Evolutionary conservation across 2,329 filamentous ascomycete genomes (phyloP).

Genomic region (Fusarium sp.): DNA sequence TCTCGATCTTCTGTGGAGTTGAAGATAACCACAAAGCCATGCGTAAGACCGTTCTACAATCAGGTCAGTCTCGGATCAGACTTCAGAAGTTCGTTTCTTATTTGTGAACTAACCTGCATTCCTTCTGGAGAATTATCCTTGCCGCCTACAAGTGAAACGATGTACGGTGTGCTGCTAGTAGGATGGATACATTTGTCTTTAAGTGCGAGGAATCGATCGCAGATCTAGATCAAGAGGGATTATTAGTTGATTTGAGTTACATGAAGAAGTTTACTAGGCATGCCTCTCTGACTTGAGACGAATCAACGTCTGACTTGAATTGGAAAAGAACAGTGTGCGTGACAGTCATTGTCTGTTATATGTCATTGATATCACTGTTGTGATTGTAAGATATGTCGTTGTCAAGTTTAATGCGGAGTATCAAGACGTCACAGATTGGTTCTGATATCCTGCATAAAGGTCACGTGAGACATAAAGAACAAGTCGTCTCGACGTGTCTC

Average conservation of each 20-base stretch:
- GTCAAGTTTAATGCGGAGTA: slow-evolving; percentile 1
- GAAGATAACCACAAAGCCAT: slow-evolving; percentile 78
- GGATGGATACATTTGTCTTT: slow-evolving; percentile 21
- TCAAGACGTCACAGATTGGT: neutral
- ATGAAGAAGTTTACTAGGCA: fast-evolving
- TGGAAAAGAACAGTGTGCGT: slow-evolving; percentile 23
- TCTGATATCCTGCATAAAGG: neutral
- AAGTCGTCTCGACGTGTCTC: neutral
- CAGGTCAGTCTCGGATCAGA: neutral
- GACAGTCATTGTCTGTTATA: neutral
- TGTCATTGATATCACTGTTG: neutral
- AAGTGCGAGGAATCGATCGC: slow-evolving; percentile 5
- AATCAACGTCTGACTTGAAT: slow-evolving; percentile 3
- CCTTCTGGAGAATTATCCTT: slow-evolving; percentile 27
- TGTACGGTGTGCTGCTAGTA: slow-evolving; percentile 9
- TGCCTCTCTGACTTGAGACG: neutral
- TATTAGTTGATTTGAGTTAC: neutral
- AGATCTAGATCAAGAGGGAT: neutral
- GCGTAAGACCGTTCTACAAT: slow-evolving; percentile 70
- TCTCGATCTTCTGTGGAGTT: slow-evolving; percentile 71
- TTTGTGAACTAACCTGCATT: neutral
- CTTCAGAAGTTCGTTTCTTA: fast-evolving
- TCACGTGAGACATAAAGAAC: neutral
- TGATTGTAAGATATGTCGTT: neutral
- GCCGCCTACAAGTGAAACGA: slow-evolving; percentile 6